Base-by-base conservation (phyloP, 306 rosid genomes). In the Casuarina cunninghamiana region DNA sequence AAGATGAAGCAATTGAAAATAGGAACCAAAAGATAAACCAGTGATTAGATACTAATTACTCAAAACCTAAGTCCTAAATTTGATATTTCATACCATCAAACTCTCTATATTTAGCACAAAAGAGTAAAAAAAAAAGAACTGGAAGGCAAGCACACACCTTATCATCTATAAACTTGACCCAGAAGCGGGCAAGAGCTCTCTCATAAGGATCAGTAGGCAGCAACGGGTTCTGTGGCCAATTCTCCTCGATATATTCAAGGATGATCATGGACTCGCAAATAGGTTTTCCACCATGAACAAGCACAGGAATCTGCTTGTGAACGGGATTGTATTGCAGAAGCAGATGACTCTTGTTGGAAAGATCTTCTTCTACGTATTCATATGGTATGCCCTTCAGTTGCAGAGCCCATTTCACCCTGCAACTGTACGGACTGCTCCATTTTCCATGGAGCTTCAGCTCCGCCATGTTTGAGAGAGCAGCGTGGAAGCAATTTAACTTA, bases 281-380 rank as follows among this genome's bases (percentile, higher is more conserved):
- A 0, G 91, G 81, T 81, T 84, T 88, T 44, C 84, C 87, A 4
- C 19, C 78, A 82, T 90, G 91, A 84, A 90, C 88, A 0, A 88
- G 81, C 21, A 88, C 86, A 0, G 94, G 94, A n/a, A 82, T 48
- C 53, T 90, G 87, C 32, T 26, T 26, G 32, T 26, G 32, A 26
- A 26, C 32, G 32, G 32, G 32, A 26, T 26, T 26, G 32, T 88
- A 73, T 9, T 88, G 16, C 4, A 83, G 79, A 45, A 90, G 86
- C 45, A 81, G 63, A 65, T 80, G 46, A 66, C 87, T 90, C 80
- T 83, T 86, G 10, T 76, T 86, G 72, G 5, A 53, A 0, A 90
- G 84, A 8, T 88, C 88, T 85, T 90, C 95, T 41, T 83, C 91
- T 7, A 85, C 62, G 83, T 77, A 48, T 2, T 90, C 87, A 65